Evolutionary conservation across 768 basidiomycete species (phyloP).

Genomic region (Chalciporus chontae): DNA sequence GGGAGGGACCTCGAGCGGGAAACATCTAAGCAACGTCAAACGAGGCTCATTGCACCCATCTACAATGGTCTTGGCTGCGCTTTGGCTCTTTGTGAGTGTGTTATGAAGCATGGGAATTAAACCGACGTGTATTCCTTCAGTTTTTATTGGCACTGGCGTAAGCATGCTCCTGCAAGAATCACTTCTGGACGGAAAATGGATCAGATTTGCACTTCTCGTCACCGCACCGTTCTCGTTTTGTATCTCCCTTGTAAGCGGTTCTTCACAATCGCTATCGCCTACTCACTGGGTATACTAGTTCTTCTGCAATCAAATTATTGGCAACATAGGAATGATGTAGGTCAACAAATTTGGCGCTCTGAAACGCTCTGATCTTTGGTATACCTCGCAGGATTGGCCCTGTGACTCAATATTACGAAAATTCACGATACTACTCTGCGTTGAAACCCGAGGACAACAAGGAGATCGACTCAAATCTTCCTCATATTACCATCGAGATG

Average conservation of each 20-base stretch:
- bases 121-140: slow-evolving; percentile 33
- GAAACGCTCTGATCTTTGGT: slow-evolving; percentile 1
- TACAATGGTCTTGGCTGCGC: slow-evolving; percentile 70
- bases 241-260: slow-evolving; percentile 59
- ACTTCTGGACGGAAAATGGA: slow-evolving; percentile 58
- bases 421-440: slow-evolving; percentile 81
- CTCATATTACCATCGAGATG: slow-evolving; percentile 77
- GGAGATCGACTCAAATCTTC: slow-evolving; percentile 59
- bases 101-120: neutral
- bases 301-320: slow-evolving; percentile 66
- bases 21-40: slow-evolving; percentile 38
- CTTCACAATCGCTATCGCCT: neutral
- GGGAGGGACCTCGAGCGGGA: slow-evolving; percentile 53
- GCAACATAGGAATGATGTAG: slow-evolving; percentile 64
- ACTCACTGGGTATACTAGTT: slow-evolving; percentile 43
- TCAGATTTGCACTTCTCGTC: slow-evolving; percentile 61
- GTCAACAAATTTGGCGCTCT: slow-evolving; percentile 18
- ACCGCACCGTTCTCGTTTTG: slow-evolving; percentile 74
- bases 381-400: slow-evolving; percentile 60
- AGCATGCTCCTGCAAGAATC: slow-evolving; percentile 62
- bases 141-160: slow-evolving; percentile 64
- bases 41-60: slow-evolving; percentile 65
- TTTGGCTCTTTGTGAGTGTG: slow-evolving; percentile 56
- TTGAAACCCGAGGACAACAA: slow-evolving; percentile 56
- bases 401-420: slow-evolving; percentile 81